These are phyloP conservation scores for Saprolegnia diclina DNA, from an alignment of 352 stramenopile genomes.

Conservation along the genomic window DNA sequence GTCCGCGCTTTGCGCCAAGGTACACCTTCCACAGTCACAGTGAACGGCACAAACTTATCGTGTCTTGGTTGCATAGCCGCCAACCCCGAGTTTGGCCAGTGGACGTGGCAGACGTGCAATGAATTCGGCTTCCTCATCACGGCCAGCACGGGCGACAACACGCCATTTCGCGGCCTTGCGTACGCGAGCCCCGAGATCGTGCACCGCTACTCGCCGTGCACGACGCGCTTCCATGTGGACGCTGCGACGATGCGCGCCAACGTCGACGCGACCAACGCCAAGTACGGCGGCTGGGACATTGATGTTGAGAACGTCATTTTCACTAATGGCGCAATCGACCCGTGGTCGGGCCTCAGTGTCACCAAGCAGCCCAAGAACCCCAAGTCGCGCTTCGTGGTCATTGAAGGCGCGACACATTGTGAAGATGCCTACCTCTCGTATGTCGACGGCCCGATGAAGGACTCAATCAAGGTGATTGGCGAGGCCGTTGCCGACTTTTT, in stretches of 20 bases:
- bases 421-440: neutral
- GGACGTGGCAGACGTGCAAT: constrained; percentile 12
- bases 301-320: constrained; percentile 19
- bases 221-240: neutral
- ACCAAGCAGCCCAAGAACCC: constrained; percentile 15
- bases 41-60: too few relatives aligned
- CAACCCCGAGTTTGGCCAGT: neutral
- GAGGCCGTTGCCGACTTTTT: too few relatives aligned
- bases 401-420: constrained; percentile 11
- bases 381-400: neutral
- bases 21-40: too few relatives aligned
- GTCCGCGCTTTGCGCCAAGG: too few relatives aligned
- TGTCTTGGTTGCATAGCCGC: too few relatives aligned
- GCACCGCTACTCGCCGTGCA: neutral
- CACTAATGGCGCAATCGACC: neutral
- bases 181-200: constrained; percentile 1
- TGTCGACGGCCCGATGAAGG: too few relatives aligned
- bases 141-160: neutral
- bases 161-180: constrained; percentile 3
- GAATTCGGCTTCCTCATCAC: constrained; percentile 25
- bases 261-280: constrained; percentile 1
- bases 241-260: neutral
- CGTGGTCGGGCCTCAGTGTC: constrained; percentile 20
- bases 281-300: constrained; percentile 6
- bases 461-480: too few relatives aligned